Base-by-base conservation (phyloP, 1,284 basidiomycete genomes). In the Cryptococcus depauperatus region DNA sequence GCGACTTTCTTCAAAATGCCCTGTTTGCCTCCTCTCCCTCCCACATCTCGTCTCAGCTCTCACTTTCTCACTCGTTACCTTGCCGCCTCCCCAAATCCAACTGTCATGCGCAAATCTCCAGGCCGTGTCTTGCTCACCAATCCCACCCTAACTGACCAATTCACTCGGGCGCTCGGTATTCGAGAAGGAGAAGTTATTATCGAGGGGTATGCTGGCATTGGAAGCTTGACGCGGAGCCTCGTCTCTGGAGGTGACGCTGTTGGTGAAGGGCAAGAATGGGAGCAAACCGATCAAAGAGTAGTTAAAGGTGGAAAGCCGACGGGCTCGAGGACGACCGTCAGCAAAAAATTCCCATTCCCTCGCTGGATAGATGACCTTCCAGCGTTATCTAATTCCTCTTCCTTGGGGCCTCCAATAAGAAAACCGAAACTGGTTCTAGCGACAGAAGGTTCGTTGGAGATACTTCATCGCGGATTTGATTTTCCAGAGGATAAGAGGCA, bases 11-110 rank as follows among this genome's bases (percentile, higher is more conserved):
- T n/a, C n/a, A 25, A 48, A 13, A 59, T 59, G 55, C 54, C 52
- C 19, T 47, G 54, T 33, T 48, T 68, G 4, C 65, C 65, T 5
- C 65, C 65, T 11, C 47, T 68, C 3, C 65, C 65, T 0, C 44
- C 42, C 8, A 11, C 50, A 9, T 10, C 29, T 23, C 43, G 32
- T 41, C 62, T 58, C 59, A 28, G 35, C 10, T 45, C 30, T 10
- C 41, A 52, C 40, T 51, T 55, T 35, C 52, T 51, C 10, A 27
- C 50, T 8, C 32, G 43, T 13, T 35, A 39, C 23, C 46, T 59
- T 9, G 42, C 52, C 21, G 4, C 35, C 13, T 51, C 59, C 1
- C 52, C 44, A 7, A 30, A 41, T 9, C 29, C 34, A 10, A 45
- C 38, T 11, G 39, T 44, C 35, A 38, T 49, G 19, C 43, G 49